These are phyloP conservation scores for Tetradesmus obliquus DNA, from an alignment of 139 green algal species.

Conservation along the genomic window DNA sequence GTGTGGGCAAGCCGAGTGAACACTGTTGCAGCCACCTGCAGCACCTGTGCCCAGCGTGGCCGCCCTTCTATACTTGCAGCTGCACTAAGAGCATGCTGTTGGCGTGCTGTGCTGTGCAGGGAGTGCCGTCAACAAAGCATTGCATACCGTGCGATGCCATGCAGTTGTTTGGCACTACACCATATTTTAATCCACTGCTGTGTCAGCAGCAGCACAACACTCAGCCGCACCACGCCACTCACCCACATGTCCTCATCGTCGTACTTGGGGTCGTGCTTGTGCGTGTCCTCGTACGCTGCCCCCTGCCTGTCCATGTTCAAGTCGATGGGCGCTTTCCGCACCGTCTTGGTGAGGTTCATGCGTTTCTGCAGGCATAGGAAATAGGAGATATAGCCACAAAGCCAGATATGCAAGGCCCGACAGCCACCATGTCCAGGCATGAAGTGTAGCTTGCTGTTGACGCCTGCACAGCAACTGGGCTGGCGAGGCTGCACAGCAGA, in stretches of 20 bases:
- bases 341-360: slow-evolving; percentile 97
- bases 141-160: too few species aligned
- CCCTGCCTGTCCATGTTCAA: slow-evolving; percentile 57
- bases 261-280: slow-evolving; percentile 75
- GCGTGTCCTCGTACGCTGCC: slow-evolving; percentile 61
- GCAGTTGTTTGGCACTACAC: too few species aligned
- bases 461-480: neutral
- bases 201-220: too few species aligned
- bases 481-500: too few species aligned
- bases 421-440: too few species aligned
- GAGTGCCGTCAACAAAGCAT: too few species aligned
- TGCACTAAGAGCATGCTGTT: too few species aligned
- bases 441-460: neutral
- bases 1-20: too few species aligned
- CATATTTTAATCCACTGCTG: too few species aligned
- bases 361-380: slow-evolving; percentile 70
- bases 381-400: neutral
- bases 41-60: neutral
- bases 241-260: slow-evolving; percentile 74
- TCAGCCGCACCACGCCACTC: slow-evolving; percentile 7
- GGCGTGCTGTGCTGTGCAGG: too few species aligned
- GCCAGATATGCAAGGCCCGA: neutral
- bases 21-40: neutral
- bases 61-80: too few species aligned
- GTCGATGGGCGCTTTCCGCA: slow-evolving; percentile 90